Percentiles rank a stretch among this genome's conserved stretches.
phyloP scores from a whole-genome alignment of 768 basidiomycete genomes.

The Gloeophyllum trabeum region DNA sequence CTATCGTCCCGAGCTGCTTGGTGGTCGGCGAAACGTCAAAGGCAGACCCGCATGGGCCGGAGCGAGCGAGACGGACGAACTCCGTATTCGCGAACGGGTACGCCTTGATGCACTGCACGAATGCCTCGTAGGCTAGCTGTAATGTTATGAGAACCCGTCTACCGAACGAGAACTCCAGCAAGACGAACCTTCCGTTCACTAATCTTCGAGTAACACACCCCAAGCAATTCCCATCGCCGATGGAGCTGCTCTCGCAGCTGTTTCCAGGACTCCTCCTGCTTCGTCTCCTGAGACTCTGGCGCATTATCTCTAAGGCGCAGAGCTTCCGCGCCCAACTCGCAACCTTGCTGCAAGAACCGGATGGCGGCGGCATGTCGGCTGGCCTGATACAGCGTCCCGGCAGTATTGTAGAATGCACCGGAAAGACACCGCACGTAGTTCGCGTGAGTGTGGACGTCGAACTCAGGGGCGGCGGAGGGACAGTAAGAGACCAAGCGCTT shows the following conservation, averaged over 20 bases:
- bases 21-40: slow-evolving; percentile 31
- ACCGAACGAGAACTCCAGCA: slow-evolving; percentile 2
- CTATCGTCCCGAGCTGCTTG: slow-evolving; percentile 45
- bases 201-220: slow-evolving; percentile 65
- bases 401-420: slow-evolving; percentile 60
- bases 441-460: slow-evolving; percentile 13
- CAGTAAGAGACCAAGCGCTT: slow-evolving; percentile 20
- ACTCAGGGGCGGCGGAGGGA: neutral
- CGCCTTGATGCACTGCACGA: slow-evolving; percentile 33
- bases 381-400: slow-evolving; percentile 59
- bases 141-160: no score
- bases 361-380: slow-evolving; percentile 50
- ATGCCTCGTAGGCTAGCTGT: slow-evolving; percentile 57
- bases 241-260: slow-evolving; percentile 55
- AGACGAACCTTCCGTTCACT: slow-evolving; percentile 63
- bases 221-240: slow-evolving; percentile 74
- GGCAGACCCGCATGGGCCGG: no score
- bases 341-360: slow-evolving; percentile 55
- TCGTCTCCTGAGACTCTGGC: slow-evolving; percentile 1
- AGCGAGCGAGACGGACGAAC: no score
- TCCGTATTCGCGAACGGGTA: slow-evolving; percentile 58
- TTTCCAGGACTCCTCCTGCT: slow-evolving; percentile 33
- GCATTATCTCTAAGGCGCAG: slow-evolving; percentile 15
- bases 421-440: slow-evolving; percentile 62
- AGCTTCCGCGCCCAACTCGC: slow-evolving; percentile 38